phyloP scores from a whole-genome alignment of 352 stramenopile genomes.

The Phytophthora europaea region DNA sequence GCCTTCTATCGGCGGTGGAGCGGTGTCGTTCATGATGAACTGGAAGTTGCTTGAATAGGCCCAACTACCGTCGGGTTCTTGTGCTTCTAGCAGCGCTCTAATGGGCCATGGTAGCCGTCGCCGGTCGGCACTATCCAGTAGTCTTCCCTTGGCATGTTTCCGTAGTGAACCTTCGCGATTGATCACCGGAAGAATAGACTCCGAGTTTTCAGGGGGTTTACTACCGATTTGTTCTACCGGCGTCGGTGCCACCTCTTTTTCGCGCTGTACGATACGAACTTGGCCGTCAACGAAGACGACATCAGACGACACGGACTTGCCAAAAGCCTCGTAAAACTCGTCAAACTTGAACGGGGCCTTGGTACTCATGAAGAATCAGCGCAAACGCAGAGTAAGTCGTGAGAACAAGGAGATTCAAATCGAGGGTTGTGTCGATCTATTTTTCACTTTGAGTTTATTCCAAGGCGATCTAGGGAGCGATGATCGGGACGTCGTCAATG shows the following conservation, averaged over 20 bases:
- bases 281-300: slow-evolving; percentile 49
- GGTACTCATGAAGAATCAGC: slow-evolving; percentile 13
- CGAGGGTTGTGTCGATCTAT: not conserved
- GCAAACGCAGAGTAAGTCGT: not conserved
- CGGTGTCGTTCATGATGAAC: slow-evolving; percentile 60
- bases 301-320: slow-evolving; percentile 62
- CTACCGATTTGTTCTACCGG: not conserved
- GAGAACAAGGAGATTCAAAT: not conserved
- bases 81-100: slow-evolving; percentile 51
- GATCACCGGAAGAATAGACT: not conserved
- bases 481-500: too few relatives aligned
- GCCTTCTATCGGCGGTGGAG: slow-evolving; percentile 48
- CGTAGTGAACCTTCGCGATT: slow-evolving; percentile 10
- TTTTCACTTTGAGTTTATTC: not conserved
- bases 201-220: not conserved
- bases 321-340: slow-evolving; percentile 75
- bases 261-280: slow-evolving; percentile 47
- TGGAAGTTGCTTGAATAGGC: slow-evolving; percentile 63
- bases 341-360: slow-evolving; percentile 59
- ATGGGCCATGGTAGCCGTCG: slow-evolving; percentile 52
- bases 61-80: slow-evolving; percentile 78
- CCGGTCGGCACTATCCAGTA: slow-evolving; percentile 39
- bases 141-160: slow-evolving; percentile 32
- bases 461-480: too few relatives aligned
- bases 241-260: slow-evolving; percentile 3